Evolutionary conservation across 257 asterid species (phyloP).

Genomic region (Cruciata laevipes): DNA sequence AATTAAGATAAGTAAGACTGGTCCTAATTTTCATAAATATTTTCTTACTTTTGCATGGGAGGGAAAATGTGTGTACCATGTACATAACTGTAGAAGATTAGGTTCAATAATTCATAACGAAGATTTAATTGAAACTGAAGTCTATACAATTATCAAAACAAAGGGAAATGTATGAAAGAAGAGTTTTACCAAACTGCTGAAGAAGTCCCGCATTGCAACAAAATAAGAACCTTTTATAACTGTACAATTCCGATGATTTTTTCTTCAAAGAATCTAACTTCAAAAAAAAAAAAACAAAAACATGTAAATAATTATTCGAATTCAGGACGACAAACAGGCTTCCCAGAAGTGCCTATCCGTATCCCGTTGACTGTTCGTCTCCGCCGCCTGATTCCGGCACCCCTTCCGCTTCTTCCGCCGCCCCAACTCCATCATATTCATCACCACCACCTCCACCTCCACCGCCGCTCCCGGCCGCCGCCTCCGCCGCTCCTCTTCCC

Average conservation of each 20-base stretch:
- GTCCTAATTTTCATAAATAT: too few species aligned
- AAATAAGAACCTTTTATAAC: not conserved
- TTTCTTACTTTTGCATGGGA: too few species aligned
- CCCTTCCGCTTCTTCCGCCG: not conserved
- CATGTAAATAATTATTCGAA: not conserved
- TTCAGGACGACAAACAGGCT: slow-evolving; percentile 21
- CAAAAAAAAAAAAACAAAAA: not conserved
- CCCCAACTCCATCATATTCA: not conserved
- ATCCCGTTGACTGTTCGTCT: slow-evolving; percentile 8
- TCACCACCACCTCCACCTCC: not conserved
- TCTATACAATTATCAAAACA: not conserved
- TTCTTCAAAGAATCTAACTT: not conserved
- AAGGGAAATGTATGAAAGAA: not conserved
- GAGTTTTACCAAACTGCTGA: not conserved
- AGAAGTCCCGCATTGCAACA: not conserved
- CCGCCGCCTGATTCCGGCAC: not conserved
- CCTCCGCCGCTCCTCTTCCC: not conserved
- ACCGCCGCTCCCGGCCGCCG: not conserved
- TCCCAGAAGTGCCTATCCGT: slow-evolving; percentile 27
- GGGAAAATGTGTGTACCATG: too few species aligned
- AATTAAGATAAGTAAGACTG: too few species aligned
- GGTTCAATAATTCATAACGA: too few species aligned
- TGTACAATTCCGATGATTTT: not conserved
- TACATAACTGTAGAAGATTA: too few species aligned
- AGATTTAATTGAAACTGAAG: too few species aligned